Evolutionary conservation across 2,329 filamentous ascomycete species (phyloP), one percentile per base, ranked within the genome.

Genomic region (Botryotinia narcissicola): DNA sequence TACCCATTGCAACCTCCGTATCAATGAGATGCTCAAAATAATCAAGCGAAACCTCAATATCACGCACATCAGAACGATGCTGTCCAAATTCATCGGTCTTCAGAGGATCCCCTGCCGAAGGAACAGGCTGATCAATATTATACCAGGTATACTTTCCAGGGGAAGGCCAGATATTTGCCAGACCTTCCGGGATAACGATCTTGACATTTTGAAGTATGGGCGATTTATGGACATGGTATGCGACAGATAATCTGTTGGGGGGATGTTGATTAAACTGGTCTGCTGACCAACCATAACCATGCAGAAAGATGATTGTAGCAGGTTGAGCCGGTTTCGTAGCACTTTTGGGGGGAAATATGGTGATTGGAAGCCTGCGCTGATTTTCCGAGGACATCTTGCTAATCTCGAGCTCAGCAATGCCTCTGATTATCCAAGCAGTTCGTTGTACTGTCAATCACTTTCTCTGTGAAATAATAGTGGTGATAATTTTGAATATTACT

Each of bases 291-390:
- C 74, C 72, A 51, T 77, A 72, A 14, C 73, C 74, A 68, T 76
- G 73, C 25, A 75, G 35, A 54, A 76, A 76, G 61, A 74, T 74
- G 22, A 77, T 51, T 3, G 74, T 76, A 25, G 73, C 71, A 20
- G 73, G 60, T 32, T 42, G 35, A 25, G 22, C n/a, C 35, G 51
- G 54, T 16, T 64, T 29, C 35, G 22, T 12, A 6, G 32, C 62
- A n/a, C 68, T 18, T n/a, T 46, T 48, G 12, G 59, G 73, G 20
- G 73, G 69, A 7, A 57, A 40, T 29, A 77, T 75, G 35, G 71
- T 67, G 10, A 77, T 72, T 29, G 74, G 75, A 35, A 64, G 35
- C 18, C 25, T 37, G 14, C 72, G 59, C 25, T 25, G n/a, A 20
- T 42, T 51, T 18, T 32, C n/a, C 8, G 51, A 29, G 29, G 48